Percentiles rank a stretch among this genome's conserved stretches.
Evolutionary conservation across 2,329 filamentous ascomycete genomes (phyloP).

Genomic region (Aspergillaceae sp.): DNA sequence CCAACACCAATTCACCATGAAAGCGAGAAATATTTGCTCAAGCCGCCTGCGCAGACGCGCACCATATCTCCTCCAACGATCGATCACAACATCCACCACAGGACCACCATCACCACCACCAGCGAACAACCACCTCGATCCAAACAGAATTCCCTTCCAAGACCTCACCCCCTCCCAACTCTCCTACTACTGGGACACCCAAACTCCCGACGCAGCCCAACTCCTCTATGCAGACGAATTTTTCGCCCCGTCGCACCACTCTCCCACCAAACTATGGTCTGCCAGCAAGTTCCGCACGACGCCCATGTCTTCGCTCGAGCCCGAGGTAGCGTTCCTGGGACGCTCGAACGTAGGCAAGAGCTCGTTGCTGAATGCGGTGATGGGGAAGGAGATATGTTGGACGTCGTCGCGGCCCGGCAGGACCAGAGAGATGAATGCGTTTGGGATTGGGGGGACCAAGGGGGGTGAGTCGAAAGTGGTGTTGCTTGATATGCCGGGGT

Average conservation of each 20-base stretch:
- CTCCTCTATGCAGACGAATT: conserved; percentile 39
- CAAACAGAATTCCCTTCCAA: conserved; percentile 21
- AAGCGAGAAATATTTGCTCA: conserved; percentile 3
- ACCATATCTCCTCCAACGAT: conserved; percentile 1
- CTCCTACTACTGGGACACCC: conserved; percentile 46
- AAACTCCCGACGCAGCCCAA: conserved; percentile 36
- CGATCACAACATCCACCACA: conserved; percentile 7
- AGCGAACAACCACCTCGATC: conserved; percentile 5
- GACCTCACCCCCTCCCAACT: conserved; percentile 24
- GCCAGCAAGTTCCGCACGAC: conserved; percentile 53
- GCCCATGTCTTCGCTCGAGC: conserved; percentile 43
- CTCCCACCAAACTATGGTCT: conserved; percentile 51
- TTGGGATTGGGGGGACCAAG: conserved; percentile 48
- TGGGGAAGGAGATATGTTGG: conserved; percentile 44
- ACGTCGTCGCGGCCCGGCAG: conserved; percentile 53
- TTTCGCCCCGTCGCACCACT: conserved; percentile 39
- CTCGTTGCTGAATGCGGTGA: conserved; percentile 56
- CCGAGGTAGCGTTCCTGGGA: conserved; percentile 60
- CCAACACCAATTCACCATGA: not conserved
- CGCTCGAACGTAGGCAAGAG: conserved; percentile 65
- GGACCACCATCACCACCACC: conserved; percentile 3
- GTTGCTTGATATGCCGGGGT: conserved; percentile 64
- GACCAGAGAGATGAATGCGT: conserved; percentile 59
- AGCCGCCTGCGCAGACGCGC: conserved; percentile 4
- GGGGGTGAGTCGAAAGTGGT: conserved; percentile 42